Evolutionary conservation across 1,284 basidiomycete species (phyloP), one percentile per base, ranked within the genome.

Genomic region (Pholiota adiposa): DNA sequence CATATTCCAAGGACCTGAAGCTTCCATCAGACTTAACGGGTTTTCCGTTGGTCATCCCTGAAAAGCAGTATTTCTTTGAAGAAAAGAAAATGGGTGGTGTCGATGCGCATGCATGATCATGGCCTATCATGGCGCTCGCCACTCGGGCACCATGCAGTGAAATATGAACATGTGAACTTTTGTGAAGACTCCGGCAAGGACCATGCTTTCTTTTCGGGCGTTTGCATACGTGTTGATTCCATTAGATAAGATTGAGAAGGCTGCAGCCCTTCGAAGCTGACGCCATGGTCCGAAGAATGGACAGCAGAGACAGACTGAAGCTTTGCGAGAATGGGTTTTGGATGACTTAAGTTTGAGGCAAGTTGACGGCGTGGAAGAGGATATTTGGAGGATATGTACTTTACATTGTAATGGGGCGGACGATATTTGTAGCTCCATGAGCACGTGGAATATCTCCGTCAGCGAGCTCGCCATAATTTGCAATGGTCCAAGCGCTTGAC

Each of bases 391-490:
- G 53, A 44, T 46, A 31, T 40, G 53, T n/a, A n/a, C n/a, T n/a
- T n/a, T n/a, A n/a, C n/a, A n/a, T n/a, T n/a, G n/a, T 33, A 21
- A 46, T 27, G 3, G 27, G 18, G 25, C 43, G 43, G 54, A 34
- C 27, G 21, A 44, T 31, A 16, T 25, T 46, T 34, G 43, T 44
- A 54, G 36, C 44, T 48, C n/a, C 43, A 23, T 40, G 9, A 31
- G 46, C 57, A 63, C 56, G 59, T 61, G 59, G 59, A 7, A 23
- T 49, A 55, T 51, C 51, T 53, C 59, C 50, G 57, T 65, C 56
- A 63, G 62, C 62, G 52, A 63, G 62, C 64, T 65, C 64, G 61
- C 58, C 64, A 65, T 65, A 54, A 55, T 63, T 65, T 57, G 64
- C 62, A 60, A 63, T 63, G 19, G 19, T 4, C 34, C 38, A n/a